Conservation (phyloP, 2,329 filamentous ascomycete species). For the Hortaea sp. region DNA sequence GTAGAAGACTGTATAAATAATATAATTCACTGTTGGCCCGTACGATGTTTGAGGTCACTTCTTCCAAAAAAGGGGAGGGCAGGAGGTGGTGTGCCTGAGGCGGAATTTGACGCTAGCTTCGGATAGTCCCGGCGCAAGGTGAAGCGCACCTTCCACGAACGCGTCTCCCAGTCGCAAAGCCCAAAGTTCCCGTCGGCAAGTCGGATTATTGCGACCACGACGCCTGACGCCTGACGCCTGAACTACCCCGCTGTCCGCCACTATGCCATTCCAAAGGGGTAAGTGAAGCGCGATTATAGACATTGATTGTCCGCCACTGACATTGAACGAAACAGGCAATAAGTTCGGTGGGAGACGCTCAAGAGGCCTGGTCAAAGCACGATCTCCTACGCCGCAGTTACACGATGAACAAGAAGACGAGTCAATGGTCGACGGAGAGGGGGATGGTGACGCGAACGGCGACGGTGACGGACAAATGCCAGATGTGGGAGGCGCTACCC, state of each 20-base stretch:
- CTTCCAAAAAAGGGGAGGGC: too few species aligned
- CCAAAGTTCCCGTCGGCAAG: neutral
- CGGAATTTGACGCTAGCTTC: too few species aligned
- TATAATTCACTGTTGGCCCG: too few species aligned
- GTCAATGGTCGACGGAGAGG: constrained; percentile 22
- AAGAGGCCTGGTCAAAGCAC: constrained; percentile 3
- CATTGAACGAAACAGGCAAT: neutral
- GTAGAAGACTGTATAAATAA: too few species aligned
- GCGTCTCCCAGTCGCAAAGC: neutral
- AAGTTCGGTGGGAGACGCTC: constrained; percentile 1
- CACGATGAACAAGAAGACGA: constrained; percentile 20
- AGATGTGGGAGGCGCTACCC: constrained; percentile 11
- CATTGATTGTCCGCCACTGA: constrained; percentile 1
- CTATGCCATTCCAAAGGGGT: constrained; percentile 1
- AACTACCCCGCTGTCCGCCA: neutral
- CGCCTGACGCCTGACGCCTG: neutral
- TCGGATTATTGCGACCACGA: neutral
- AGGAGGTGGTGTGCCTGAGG: too few species aligned
- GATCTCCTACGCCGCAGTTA: constrained; percentile 15
- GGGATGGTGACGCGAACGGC: constrained; percentile 12
- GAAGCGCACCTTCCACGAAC: neutral
- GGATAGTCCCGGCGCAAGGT: neutral
- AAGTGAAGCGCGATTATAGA: neutral
- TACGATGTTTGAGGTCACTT: too few species aligned
- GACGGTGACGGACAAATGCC: constrained; percentile 13